Evolutionary conservation across 2,329 filamentous ascomycete species (phyloP), one percentile per base, ranked within the genome.

Genomic region (Fusarium sp.): DNA sequence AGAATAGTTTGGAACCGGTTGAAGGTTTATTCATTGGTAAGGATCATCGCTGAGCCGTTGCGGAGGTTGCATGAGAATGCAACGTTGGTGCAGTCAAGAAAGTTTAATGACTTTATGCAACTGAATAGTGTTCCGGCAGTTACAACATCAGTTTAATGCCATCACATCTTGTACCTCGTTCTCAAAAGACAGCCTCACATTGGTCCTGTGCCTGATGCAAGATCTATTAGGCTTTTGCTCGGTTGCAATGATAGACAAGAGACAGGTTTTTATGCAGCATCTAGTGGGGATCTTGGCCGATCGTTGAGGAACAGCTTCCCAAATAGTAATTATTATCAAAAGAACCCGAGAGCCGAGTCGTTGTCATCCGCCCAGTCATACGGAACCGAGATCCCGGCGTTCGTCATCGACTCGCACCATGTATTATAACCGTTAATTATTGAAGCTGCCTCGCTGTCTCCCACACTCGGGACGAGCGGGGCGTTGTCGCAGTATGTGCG

Each of bases 311-410:
- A 31, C 8, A 21, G 25, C 21, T 44, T 25, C 18, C 15, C 11
- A 31, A 19, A 25, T n/a, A n/a, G 23, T 18, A n/a, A 11, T 29
- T 19, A 38, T 38, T 21, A 46, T 60, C 21, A 67, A 31, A 71
- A 71, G 42, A 67, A 71, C 7, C 62, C 61, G 23, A 71, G 23
- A 23, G 56, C 56, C 25, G 62, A 51, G 23, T 71, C 62, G 33
- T 71, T 63, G 5, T 71, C 62, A 8, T 71, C 67, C 27, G 68
- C 54, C 72, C 72, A 74, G 27, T 74, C 67, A 23, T 73, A 74
- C 0, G 72, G 64, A 6, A 66, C 49, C 12, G 52, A 63, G 19
- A 56, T 63, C 2, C 60, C 66, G 1, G 72, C 57, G 8, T 70
- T 69, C 14, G 54, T 66, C 72, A 74, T 74, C 14, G 66, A 61